Evolutionary conservation across 805 yeast genomes (phyloP).

Genomic region (Cephaloascus fragrans): DNA sequence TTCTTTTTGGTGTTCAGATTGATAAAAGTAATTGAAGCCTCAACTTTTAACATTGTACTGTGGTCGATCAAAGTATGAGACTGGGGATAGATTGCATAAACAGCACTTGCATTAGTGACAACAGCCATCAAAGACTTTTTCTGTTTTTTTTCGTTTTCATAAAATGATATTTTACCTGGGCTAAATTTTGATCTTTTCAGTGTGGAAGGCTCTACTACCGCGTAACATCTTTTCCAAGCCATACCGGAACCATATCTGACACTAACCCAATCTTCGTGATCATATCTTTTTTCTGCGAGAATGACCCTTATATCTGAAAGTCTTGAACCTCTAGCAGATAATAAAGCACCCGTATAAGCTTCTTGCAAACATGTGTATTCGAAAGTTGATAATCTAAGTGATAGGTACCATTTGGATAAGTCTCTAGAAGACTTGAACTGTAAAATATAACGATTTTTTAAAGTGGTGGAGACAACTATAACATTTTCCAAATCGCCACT

Average conservation of each 20-base stretch:
- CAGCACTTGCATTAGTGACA: constrained; percentile 56
- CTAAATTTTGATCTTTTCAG: constrained; percentile 34
- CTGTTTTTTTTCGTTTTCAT: constrained; percentile 65
- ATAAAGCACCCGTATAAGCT: constrained; percentile 91
- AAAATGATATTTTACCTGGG: constrained; percentile 69
- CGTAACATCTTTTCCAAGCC: constrained; percentile 95
- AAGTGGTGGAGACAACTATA: constrained; percentile 83
- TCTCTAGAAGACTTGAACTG: constrained; percentile 64
- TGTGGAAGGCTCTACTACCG: constrained; percentile 70
- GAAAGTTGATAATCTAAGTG: constrained; percentile 69
- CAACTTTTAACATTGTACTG: constrained; percentile 81
- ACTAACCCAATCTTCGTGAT: constrained; percentile 90
- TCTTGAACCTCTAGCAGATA: constrained; percentile 84
- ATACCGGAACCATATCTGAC: constrained; percentile 94
- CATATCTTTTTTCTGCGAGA: constrained; percentile 74
- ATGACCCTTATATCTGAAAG: constrained; percentile 81
- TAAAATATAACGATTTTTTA: constrained; percentile 77
- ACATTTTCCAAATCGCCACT: constrained; percentile 59
- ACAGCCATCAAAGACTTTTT: constrained; percentile 71
- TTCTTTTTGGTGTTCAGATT: constrained; percentile 25
- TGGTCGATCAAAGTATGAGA: constrained; percentile 72
- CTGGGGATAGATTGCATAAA: constrained; percentile 90
- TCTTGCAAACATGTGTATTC: constrained; percentile 83
- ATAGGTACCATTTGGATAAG: constrained; percentile 70
- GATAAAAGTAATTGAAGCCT: constrained; percentile 62